These are phyloP conservation scores for Globisporangium echinulatum DNA, from an alignment of 352 stramenopile species.

Conservation along the genomic window DNA sequence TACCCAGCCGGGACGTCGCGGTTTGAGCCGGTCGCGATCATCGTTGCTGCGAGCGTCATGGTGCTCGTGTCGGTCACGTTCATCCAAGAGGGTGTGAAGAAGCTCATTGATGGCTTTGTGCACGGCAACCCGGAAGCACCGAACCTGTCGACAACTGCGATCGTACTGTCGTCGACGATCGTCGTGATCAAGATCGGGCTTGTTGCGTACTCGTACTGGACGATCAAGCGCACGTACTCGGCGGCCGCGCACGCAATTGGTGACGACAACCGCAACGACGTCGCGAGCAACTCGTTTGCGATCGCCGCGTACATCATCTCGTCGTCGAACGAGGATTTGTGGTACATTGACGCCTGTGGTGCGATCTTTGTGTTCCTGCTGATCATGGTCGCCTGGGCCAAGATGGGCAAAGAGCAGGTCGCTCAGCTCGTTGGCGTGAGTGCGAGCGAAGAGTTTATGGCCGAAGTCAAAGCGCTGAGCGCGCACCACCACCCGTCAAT, in stretches of 20 bases:
- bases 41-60: slow-evolving; percentile 91
- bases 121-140: slow-evolving; percentile 67
- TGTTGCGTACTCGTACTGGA: slow-evolving; percentile 55
- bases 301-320: slow-evolving; percentile 65
- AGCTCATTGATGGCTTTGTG: slow-evolving; percentile 35
- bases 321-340: slow-evolving; percentile 40
- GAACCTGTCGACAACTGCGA: slow-evolving; percentile 78
- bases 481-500: slow-evolving; percentile 65
- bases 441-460: slow-evolving; percentile 84
- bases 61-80: slow-evolving; percentile 86
- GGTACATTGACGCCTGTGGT: slow-evolving; percentile 89
- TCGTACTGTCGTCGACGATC: slow-evolving; percentile 66
- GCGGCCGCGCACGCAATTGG: slow-evolving; percentile 50
- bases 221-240: slow-evolving; percentile 45
- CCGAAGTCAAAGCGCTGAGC: slow-evolving; percentile 79
- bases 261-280: slow-evolving; percentile 95
- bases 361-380: slow-evolving; percentile 92
- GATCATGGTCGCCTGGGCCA: slow-evolving; percentile 90
- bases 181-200: slow-evolving; percentile 69
- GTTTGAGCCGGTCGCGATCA: slow-evolving; percentile 90
- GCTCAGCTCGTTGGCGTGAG: slow-evolving; percentile 64
- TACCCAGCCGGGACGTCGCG: slow-evolving; percentile 90
- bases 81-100: slow-evolving; percentile 51
- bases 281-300: slow-evolving; percentile 87
- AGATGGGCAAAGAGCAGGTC: slow-evolving; percentile 91